Percentiles rank a stretch among this genome's conserved stretches.
Evolutionary conservation across 1,284 basidiomycete genomes (phyloP).

Genomic region (Wallemia hederae): DNA sequence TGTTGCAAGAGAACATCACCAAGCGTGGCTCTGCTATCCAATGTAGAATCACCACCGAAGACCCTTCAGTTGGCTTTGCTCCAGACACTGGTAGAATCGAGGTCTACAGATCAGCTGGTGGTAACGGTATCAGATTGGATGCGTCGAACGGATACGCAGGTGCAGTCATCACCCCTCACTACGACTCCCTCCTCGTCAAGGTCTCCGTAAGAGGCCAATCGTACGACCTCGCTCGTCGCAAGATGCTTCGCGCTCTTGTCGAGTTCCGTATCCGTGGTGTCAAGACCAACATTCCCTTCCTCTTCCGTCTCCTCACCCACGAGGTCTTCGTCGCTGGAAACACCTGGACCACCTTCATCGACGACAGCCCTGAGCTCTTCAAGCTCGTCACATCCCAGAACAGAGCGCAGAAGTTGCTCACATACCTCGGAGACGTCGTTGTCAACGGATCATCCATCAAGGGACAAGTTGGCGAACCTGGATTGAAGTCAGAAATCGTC

Average conservation of each 20-base stretch:
- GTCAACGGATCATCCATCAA: slow-evolving; percentile 97
- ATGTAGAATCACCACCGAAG: slow-evolving; percentile 97
- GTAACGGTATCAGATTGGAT: slow-evolving; percentile 92
- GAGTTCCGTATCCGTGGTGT: slow-evolving; percentile 99
- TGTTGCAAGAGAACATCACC: slow-evolving; percentile 86
- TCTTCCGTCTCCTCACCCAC: slow-evolving; percentile 93
- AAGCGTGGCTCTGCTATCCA: slow-evolving; percentile 96
- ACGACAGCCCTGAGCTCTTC: slow-evolving; percentile 96
- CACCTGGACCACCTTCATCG: slow-evolving; percentile 99
- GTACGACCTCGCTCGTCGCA: slow-evolving; percentile 90
- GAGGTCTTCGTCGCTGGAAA: slow-evolving; percentile 83
- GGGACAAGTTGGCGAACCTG: slow-evolving; percentile 75
- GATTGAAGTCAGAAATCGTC: slow-evolving; percentile 64
- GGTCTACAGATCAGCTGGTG: slow-evolving; percentile 92
- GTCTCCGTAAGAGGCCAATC: slow-evolving; percentile 87
- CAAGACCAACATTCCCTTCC: slow-evolving; percentile 51
- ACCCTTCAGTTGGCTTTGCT: slow-evolving; percentile 68
- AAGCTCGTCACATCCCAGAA: slow-evolving; percentile 93
- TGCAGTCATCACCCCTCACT: slow-evolving; percentile 97
- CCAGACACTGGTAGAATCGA: slow-evolving; percentile 98
- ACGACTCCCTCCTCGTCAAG: slow-evolving; percentile 93
- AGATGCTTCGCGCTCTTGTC: slow-evolving; percentile 94
- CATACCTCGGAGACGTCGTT: slow-evolving; percentile 87
- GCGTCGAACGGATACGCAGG: slow-evolving; percentile 94
- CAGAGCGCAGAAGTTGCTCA: slow-evolving; percentile 86